phyloP scores from a whole-genome alignment of 208 protist species.

The Naegleria gruberi region DNA sequence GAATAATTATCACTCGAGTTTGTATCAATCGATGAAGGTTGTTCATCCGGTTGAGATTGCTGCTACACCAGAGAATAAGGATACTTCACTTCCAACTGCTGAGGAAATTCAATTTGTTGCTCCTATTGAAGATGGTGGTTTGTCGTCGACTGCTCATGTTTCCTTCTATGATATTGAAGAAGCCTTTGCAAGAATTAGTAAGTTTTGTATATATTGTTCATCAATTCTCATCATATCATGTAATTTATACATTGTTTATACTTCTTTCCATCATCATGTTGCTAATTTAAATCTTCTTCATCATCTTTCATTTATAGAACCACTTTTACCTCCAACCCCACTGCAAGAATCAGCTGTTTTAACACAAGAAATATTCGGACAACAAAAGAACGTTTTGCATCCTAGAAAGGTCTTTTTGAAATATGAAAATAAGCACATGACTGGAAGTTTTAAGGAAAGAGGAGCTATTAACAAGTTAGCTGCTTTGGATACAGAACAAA shows the following conservation, averaged over 20 bases:
- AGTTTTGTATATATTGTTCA: background rate
- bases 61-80: background rate
- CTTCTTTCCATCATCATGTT: background rate
- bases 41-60: background rate
- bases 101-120: background rate
- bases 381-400: background rate
- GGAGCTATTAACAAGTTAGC: conserved; percentile 72
- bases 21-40: background rate
- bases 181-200: background rate
- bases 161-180: background rate
- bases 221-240: no score
- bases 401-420: conserved; percentile 50
- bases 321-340: background rate
- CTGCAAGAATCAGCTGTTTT: background rate
- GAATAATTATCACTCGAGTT: background rate
- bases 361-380: conserved; percentile 1
- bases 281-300: background rate
- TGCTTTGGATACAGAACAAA: conserved; percentile 52
- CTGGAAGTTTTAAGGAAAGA: conserved; percentile 75
- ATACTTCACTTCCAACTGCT: background rate
- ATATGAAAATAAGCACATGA: conserved; percentile 58
- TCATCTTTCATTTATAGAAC: background rate
- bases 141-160: background rate
- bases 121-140: background rate
- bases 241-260: no score